Conservation (phyloP, 805 yeast species). For the Tetrapisispora fleetii region DNA sequence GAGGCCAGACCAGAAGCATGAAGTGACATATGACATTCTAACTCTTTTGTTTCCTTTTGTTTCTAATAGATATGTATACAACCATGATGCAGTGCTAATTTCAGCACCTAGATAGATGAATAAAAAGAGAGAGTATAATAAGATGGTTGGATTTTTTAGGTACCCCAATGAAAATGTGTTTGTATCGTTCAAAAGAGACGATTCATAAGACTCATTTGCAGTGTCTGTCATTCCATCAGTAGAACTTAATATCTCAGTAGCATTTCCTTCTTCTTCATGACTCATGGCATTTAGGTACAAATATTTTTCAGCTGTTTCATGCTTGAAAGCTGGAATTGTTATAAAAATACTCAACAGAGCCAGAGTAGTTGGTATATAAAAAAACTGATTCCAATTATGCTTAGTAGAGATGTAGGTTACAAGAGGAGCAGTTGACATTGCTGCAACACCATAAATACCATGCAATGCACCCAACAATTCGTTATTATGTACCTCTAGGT, state of each 20-base stretch:
- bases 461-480: slow-evolving; percentile 53
- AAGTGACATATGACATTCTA: slow-evolving; percentile 50
- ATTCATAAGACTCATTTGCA: neutral
- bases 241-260: slow-evolving; percentile 2
- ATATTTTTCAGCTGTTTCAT: slow-evolving; percentile 33
- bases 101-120: slow-evolving; percentile 63
- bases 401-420: slow-evolving; percentile 36
- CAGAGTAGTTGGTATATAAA: slow-evolving; percentile 28
- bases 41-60: slow-evolving; percentile 40
- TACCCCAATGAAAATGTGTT: slow-evolving; percentile 2
- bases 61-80: slow-evolving; percentile 49
- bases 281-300: slow-evolving; percentile 9
- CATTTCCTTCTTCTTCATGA: neutral
- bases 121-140: slow-evolving; percentile 45
- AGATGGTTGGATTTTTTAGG: slow-evolving; percentile 26
- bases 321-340: slow-evolving; percentile 37
- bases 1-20: slow-evolving; percentile 66
- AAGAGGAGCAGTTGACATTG: slow-evolving; percentile 57
- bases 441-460: slow-evolving; percentile 65
- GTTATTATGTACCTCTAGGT: slow-evolving; percentile 37
- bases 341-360: slow-evolving; percentile 26
- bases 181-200: neutral
- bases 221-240: slow-evolving; percentile 5
- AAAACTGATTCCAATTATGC: slow-evolving; percentile 25
- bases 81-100: slow-evolving; percentile 63